A percentile compares a stretch with the other conserved stretches of the same genome.
Conservation (phyloP, 2,329 filamentous ascomycete genomes). For the Neonectria sp. region DNA sequence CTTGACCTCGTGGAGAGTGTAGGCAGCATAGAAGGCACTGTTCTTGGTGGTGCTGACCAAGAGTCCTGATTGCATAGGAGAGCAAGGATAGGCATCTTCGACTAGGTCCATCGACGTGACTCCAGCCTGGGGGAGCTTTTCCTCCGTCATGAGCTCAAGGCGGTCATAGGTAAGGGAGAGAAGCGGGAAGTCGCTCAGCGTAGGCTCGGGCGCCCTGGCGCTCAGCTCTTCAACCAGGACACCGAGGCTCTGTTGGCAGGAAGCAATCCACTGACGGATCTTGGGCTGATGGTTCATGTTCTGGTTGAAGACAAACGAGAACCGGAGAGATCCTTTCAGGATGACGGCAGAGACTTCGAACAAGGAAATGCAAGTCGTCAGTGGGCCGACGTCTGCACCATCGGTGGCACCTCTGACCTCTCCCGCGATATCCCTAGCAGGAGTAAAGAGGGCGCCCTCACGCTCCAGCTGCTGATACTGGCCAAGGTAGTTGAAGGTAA, state of each 20-base stretch:
- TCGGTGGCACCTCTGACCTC: conserved; percentile 32
- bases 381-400: conserved; percentile 33
- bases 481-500: conserved; percentile 48
- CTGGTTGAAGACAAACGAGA: conserved; percentile 62
- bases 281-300: conserved; percentile 57
- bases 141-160: conserved; percentile 24
- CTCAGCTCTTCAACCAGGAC: conserved; percentile 17
- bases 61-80: conserved; percentile 56
- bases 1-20: conserved; percentile 50
- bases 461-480: conserved; percentile 50
- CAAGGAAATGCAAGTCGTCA: conserved; percentile 55
- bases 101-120: background rate
- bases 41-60: conserved; percentile 57
- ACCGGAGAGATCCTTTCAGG: conserved; percentile 58
- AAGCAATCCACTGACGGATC: conserved; percentile 49
- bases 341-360: conserved; percentile 64
- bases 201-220: conserved; percentile 25
- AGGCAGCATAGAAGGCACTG: conserved; percentile 52
- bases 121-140: conserved; percentile 35
- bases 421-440: conserved; percentile 32
- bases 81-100: conserved; percentile 56
- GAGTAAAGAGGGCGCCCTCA: conserved; percentile 44
- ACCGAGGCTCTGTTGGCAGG: conserved; percentile 28
- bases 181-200: conserved; percentile 38
- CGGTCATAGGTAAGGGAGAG: conserved; percentile 38